Conservation (phyloP, 2,329 filamentous ascomycete genomes). For the Phialophora macrospora region DNA sequence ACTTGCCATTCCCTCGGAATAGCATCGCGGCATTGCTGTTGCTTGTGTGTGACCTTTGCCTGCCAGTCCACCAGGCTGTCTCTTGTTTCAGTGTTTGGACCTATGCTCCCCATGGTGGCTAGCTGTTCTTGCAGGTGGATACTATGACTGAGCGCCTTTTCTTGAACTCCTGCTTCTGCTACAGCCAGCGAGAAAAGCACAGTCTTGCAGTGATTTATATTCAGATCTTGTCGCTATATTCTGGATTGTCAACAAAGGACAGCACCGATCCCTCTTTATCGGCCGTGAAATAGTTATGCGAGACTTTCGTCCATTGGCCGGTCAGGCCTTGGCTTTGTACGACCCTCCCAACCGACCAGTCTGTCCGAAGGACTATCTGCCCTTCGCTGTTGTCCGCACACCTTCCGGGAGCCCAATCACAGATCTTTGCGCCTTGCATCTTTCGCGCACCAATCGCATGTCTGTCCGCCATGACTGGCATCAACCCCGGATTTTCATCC, state of each 20-base stretch:
- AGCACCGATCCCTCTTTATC: background rate
- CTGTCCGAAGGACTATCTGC: background rate
- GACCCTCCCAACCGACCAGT: background rate
- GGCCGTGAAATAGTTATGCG: background rate
- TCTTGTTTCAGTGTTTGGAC: conserved; percentile 1
- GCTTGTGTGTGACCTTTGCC: conserved; percentile 31
- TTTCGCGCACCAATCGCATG: background rate
- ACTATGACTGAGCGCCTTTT: background rate
- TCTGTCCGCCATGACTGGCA: conserved; percentile 2
- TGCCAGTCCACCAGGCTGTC: conserved; percentile 23
- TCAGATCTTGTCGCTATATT: background rate
- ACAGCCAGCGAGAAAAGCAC: background rate
- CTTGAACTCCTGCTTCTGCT: background rate
- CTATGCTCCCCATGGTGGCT: conserved; percentile 24
- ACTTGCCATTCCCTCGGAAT: conserved; percentile 43
- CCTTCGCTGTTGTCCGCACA: conserved; percentile 20
- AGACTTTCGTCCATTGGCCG: background rate
- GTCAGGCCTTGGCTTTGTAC: background rate
- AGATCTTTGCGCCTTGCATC: conserved; percentile 18
- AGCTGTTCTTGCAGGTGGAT: background rate
- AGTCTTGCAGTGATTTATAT: background rate
- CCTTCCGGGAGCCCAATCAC: conserved; percentile 13
- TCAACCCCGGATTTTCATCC: background rate
- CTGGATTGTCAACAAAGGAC: background rate
- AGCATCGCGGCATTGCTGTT: conserved; percentile 22